A percentile compares a stretch with the other conserved stretches of the same genome.
Conservation (phyloP, 805 yeast genomes). For the Nakazawaea anatomiae region DNA sequence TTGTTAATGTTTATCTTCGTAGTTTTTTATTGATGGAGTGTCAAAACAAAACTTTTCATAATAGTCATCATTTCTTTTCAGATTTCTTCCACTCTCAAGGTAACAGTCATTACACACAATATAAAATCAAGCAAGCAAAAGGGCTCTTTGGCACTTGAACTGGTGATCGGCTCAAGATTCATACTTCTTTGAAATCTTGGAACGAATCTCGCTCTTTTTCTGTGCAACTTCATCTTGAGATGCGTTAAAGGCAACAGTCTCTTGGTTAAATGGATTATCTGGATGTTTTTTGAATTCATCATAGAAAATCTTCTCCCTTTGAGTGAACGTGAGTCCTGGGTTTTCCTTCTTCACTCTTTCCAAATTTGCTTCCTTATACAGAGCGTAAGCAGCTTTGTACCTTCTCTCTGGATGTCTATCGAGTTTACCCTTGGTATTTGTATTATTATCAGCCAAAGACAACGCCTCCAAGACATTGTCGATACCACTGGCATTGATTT, state of each 20-base stretch:
- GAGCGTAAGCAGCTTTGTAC: constrained; percentile 72
- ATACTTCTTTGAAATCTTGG: constrained; percentile 12
- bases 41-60: too few relatives aligned
- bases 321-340: constrained; percentile 77
- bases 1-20: too few relatives aligned
- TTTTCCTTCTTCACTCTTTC: constrained; percentile 71
- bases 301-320: constrained; percentile 63
- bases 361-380: constrained; percentile 63
- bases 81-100: too few relatives aligned
- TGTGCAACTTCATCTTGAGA: constrained; percentile 39
- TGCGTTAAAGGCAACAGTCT: constrained; percentile 60
- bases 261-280: constrained; percentile 83
- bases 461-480: constrained; percentile 78
- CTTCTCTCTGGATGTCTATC: constrained; percentile 90
- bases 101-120: too few relatives aligned
- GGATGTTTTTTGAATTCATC: constrained; percentile 79
- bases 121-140: not conserved
- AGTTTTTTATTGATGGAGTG: too few relatives aligned
- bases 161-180: not conserved
- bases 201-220: constrained; percentile 42
- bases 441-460: constrained; percentile 52
- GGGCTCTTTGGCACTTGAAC: not conserved
- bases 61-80: too few relatives aligned
- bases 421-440: constrained; percentile 51
- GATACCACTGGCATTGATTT: constrained; percentile 66